Base-by-base conservation (phyloP, 345 rosid genomes). In the Kandelia obovata region DNA sequence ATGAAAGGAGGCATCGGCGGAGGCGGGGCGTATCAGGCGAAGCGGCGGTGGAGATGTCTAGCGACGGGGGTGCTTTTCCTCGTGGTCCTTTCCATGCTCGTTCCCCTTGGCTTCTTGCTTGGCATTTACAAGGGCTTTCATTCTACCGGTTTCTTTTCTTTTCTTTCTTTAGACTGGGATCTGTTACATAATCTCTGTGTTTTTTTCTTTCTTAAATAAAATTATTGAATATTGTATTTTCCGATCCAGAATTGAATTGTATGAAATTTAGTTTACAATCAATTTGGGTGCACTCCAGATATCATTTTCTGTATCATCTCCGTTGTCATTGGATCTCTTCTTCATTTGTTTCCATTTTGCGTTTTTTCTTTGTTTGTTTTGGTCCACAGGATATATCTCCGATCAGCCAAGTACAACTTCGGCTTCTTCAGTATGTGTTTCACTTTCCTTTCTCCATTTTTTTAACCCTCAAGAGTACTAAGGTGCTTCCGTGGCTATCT, bases 41-140 rank as follows among this genome's bases (percentile, higher is more conserved):
- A 94, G 71, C 78, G 93, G 71, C 86, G 97, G 70, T 89, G 96
- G 96, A 85, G 84, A 75, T 75, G 83, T 60, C 81, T 89, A 57
- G 96, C 82, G 21, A 70, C 85, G 46, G 95, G 92, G 25, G 96
- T 91, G 4, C 87, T 88, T 62, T 84, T 87, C 62, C 97, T 94
- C 39, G 93, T 94, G 27, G 49, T 94, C 37, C 90, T 94, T 61
- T 94, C 98, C 28, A 91, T 91, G 97, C 89, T 94, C 61, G 96
- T 91, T 75, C 98, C 96, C 68, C 95, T 94, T 30, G 95, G 85
- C 59, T 89, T 94, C 74, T 80, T 94, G 71, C 94, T 91, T 21
- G 97, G 96, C 74, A 83, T 90, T 77, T 83, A 86, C 85, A 88
- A 86, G 30, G 87, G 98, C 66, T 88, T 94, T 69, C 92, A 89